phyloP scores from a whole-genome alignment of 768 basidiomycete genomes.

The Kwoniella sp. region DNA sequence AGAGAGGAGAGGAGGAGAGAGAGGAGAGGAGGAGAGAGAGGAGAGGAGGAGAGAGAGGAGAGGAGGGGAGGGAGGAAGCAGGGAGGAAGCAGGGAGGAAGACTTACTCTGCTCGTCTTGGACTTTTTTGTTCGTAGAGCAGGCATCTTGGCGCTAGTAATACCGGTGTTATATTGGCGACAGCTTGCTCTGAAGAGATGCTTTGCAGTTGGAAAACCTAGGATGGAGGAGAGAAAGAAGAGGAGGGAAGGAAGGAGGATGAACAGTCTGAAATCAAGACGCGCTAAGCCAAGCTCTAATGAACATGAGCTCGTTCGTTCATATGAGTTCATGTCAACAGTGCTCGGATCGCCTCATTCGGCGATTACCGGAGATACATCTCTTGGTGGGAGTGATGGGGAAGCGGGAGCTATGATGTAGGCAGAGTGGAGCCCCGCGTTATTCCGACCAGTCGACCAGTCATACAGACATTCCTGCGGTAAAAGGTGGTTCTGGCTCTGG shows the following conservation, averaged over 20 bases:
- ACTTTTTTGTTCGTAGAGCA: slow-evolving; percentile 24
- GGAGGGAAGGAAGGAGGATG: no score
- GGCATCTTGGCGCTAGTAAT: slow-evolving; percentile 26
- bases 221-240: no score
- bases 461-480: no score
- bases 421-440: neutral
- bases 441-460: neutral
- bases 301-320: no score
- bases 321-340: neutral
- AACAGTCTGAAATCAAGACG: no score
- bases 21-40: neutral
- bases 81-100: neutral
- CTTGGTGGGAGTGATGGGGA: neutral
- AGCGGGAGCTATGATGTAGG: neutral
- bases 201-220: no score
- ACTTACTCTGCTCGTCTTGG: slow-evolving; percentile 34
- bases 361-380: slow-evolving; percentile 4
- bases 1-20: neutral
- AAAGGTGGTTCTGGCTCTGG: no score
- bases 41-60: neutral
- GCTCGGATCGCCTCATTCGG: slow-evolving; percentile 9
- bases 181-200: neutral
- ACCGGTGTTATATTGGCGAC: neutral
- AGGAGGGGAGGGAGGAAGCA: neutral
- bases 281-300: no score